Percentiles rank a stretch among this genome's conserved stretches.
Evolutionary conservation across 2,329 filamentous ascomycete genomes (phyloP).

Genomic region (Scedosporium aurantiacum): DNA sequence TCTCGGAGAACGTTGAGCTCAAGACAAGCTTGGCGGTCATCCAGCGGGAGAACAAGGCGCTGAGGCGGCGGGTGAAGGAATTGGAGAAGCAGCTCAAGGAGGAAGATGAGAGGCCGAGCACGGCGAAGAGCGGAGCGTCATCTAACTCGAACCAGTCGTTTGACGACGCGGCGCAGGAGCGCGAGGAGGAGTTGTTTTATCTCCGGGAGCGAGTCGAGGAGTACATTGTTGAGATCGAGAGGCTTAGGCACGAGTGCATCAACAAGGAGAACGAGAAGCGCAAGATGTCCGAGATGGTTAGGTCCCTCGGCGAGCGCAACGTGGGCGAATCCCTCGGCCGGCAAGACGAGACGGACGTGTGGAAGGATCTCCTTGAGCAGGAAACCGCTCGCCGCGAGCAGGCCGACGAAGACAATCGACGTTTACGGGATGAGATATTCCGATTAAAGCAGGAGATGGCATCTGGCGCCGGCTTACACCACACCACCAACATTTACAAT

Average conservation of each 20-base stretch:
- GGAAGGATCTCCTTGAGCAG: conserved; percentile 88
- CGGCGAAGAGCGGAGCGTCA: conserved; percentile 43
- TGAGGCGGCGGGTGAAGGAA: conserved; percentile 74
- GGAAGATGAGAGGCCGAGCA: conserved; percentile 51
- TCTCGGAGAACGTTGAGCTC: conserved; percentile 91
- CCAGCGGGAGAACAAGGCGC: conserved; percentile 78
- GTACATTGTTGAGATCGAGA: conserved; percentile 73
- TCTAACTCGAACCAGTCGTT: conserved; percentile 45
- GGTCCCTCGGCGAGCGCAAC: conserved; percentile 37
- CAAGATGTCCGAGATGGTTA: conserved; percentile 71
- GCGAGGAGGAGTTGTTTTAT: conserved; percentile 78
- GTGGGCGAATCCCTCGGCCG: conserved; percentile 38
- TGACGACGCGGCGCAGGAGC: conserved; percentile 51
- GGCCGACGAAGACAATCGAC: conserved; percentile 77
- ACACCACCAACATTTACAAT: conserved; percentile 57
- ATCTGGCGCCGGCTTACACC: conserved; percentile 31
- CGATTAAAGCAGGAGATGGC: conserved; percentile 52
- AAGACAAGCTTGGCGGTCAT: conserved; percentile 82
- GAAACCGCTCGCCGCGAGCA: conserved; percentile 84
- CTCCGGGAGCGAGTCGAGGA: conserved; percentile 78
- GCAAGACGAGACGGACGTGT: conserved; percentile 67
- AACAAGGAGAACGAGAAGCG: conserved; percentile 76
- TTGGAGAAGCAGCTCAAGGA: conserved; percentile 69
- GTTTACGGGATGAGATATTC: conserved; percentile 73
- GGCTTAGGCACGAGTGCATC: conserved; percentile 66